Evolutionary conservation across 148 eudicot genomes (phyloP).

Genomic region (Fagopyrum esculentum): DNA sequence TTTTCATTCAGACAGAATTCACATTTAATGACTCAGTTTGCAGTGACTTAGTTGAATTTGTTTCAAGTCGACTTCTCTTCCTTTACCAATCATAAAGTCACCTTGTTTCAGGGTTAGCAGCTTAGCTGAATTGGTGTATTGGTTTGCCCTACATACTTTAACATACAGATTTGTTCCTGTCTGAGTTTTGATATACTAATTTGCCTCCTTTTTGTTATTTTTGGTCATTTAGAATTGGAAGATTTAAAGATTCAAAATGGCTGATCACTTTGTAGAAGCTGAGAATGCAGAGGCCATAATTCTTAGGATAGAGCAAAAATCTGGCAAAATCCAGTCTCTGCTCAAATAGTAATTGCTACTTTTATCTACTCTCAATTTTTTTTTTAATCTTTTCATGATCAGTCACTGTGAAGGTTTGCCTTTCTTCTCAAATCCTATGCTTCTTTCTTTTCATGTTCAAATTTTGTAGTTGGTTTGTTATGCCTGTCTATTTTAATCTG

Average conservation of each 20-base stretch:
- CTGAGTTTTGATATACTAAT: background rate
- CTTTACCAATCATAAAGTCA: background rate
- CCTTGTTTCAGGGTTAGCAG: too few species aligned
- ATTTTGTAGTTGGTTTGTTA: too few species aligned
- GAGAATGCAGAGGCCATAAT: conserved; percentile 92
- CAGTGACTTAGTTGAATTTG: background rate
- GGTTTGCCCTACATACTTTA: background rate
- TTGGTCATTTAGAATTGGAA: background rate
- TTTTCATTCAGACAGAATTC: background rate
- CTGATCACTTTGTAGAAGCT: conserved; percentile 51
- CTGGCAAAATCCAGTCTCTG: conserved; percentile 88
- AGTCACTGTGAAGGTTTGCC: too few species aligned
- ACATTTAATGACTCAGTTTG: background rate
- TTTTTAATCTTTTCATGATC: too few species aligned
- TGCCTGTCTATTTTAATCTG: too few species aligned
- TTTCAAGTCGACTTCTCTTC: background rate
- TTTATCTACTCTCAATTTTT: too few species aligned
- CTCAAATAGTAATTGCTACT: conserved; percentile 54
- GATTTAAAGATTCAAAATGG: background rate
- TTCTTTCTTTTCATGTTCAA: too few species aligned
- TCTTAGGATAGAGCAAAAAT: conserved; percentile 82
- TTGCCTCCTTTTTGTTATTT: background rate
- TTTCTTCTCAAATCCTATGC: too few species aligned
- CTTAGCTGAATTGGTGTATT: too few species aligned
- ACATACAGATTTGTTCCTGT: background rate